Base-by-base conservation (phyloP, 2,329 filamentous ascomycete genomes). In the Cladophialophora carrionii region DNA sequence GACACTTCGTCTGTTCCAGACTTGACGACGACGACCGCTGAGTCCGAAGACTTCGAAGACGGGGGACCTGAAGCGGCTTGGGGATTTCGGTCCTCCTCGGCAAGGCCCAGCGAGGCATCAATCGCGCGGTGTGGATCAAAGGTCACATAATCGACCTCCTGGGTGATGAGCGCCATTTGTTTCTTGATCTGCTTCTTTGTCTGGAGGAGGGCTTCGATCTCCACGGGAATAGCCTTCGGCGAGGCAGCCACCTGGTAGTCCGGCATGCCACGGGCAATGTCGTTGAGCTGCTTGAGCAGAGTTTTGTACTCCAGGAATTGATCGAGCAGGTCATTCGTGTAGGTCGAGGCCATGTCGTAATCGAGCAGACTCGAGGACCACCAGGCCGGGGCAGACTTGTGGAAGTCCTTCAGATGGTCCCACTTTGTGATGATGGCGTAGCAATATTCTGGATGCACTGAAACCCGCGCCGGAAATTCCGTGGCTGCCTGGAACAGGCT, bases 291-390 rank as follows among this genome's bases (percentile, higher is more conserved):
- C 37, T 43, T 43, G 37, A 43, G 37, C 37, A 43, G 37, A 43
- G 37, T n/a, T n/a, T 43, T 43, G 37, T 43, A 43, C 37, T 43
- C 37, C 37, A 43, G n/a, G 37, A 43, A 43, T 43, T 43, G 37
- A 43, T 43, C 37, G 37, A 43, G 37, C 37, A 43, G 37, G 37
- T 43, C 37, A n/a, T 43, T 43, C 37, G 37, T 43, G 17, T 43
- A 43, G 37, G 37, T 43, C 17, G 37, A 43, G 37, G 37, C 37
- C 37, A 43, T 43, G 17, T 43, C 37, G 17, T 43, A 43, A 17
- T 43, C 37, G 37, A 43, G 37, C 37, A 43, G 37, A 14, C 37
- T 43, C n/a, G 37, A 43, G 5, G 37, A 43, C 37, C 37, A 43
- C 37, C 37, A 43, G 17, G 14, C 17, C 17, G 37, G 37, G 7